A percentile compares a stretch with the other conserved stretches of the same genome.
Conservation (phyloP, 345 rosid genomes). For the Cardamine resedifolia region DNA sequence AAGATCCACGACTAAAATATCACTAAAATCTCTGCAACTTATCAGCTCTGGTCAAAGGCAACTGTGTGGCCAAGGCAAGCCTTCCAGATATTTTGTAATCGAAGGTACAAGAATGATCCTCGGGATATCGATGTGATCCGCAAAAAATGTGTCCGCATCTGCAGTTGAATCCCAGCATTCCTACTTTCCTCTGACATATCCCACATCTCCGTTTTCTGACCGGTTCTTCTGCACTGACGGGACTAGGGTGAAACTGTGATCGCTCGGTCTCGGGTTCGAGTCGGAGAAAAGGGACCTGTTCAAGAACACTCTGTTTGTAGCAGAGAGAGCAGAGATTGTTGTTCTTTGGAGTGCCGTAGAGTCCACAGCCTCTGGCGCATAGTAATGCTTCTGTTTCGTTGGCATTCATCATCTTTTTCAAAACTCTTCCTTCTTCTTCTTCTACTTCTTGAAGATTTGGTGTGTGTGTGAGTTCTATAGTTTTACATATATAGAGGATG, state of each 20-base stretch:
- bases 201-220: constrained; percentile 45
- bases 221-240: background rate
- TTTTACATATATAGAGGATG: background rate
- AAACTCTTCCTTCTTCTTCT: background rate
- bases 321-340: constrained; percentile 31
- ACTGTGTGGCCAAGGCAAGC: constrained; percentile 61
- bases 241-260: background rate
- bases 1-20: background rate
- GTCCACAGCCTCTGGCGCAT: constrained; percentile 27
- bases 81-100: constrained; percentile 59
- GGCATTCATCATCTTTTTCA: background rate
- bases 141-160: constrained; percentile 68
- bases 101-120: constrained; percentile 64
- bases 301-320: background rate
- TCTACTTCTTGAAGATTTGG: background rate
- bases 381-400: constrained; percentile 1
- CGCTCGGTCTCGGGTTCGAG: background rate
- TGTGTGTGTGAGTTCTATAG: background rate
- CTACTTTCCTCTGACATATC: constrained; percentile 59
- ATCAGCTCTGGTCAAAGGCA: constrained; percentile 60
- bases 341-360: constrained; percentile 20
- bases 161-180: constrained; percentile 65
- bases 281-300: background rate
- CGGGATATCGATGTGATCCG: constrained; percentile 67
- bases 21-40: constrained; percentile 44